Percentiles rank a stretch among this genome's conserved stretches.
Evolutionary conservation across 2,329 filamentous ascomycete genomes (phyloP).

Genomic region (Chrysoporthe austroafricana): DNA sequence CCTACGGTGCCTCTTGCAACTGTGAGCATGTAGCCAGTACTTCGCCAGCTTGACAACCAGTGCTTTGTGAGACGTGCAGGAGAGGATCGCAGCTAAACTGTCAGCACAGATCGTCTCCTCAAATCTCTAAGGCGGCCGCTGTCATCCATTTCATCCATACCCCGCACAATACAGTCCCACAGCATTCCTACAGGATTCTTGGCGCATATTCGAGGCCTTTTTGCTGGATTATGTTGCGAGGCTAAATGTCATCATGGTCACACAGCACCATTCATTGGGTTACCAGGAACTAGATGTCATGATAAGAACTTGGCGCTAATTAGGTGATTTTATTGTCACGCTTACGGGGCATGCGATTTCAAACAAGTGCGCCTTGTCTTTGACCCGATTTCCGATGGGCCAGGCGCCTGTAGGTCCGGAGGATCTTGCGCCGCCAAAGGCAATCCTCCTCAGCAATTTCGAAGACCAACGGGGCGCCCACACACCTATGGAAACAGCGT

Average conservation of each 20-base stretch:
- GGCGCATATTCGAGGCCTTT: not conserved
- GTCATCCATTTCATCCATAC: not conserved
- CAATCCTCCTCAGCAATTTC: not conserved
- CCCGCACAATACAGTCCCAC: not conserved
- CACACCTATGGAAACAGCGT: not conserved
- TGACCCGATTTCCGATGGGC: not conserved
- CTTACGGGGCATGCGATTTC: not conserved
- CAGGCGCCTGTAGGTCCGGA: not conserved
- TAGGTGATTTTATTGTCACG: not conserved
- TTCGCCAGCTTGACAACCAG: not conserved
- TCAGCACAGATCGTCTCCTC: not conserved
- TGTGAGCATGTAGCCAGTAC: constrained; percentile 2
- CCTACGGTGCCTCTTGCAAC: not conserved
- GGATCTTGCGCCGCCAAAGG: not conserved
- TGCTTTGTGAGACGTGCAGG: not conserved
- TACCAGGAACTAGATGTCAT: not conserved
- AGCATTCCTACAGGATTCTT: constrained; percentile 4
- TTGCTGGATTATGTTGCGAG: not conserved
- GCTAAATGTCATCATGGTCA: not conserved
- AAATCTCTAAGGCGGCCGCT: not conserved
- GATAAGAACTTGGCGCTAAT: not conserved
- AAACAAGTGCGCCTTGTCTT: not conserved
- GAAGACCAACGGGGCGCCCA: not conserved
- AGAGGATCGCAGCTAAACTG: not conserved
- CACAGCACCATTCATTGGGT: not conserved